Conservation (phyloP, 345 rosid species). For the Leavenworthia alabamica region DNA sequence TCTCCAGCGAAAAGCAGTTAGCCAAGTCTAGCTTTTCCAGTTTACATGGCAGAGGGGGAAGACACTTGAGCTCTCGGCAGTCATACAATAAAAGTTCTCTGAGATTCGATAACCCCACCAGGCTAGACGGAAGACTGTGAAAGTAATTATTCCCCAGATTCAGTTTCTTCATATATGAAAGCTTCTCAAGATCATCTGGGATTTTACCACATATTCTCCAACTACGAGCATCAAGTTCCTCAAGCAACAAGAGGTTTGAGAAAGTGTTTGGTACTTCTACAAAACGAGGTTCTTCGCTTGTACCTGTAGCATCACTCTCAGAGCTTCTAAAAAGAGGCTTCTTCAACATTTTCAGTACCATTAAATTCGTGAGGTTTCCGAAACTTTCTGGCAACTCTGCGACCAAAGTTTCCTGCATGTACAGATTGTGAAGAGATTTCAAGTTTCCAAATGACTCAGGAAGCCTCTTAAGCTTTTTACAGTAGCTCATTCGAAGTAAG, state of each 20-base stretch:
- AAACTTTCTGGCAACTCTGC: constrained; percentile 19
- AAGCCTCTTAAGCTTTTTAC: constrained; percentile 20
- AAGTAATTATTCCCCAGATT: constrained; percentile 20
- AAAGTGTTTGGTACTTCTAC: constrained; percentile 13
- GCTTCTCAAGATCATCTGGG: constrained; percentile 17
- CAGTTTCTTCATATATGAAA: background rate
- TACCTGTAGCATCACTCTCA: background rate
- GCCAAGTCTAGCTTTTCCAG: constrained; percentile 18
- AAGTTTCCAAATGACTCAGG: constrained; percentile 26
- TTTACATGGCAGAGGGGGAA: constrained; percentile 19
- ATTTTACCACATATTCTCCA: constrained; percentile 21
- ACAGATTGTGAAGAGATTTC: constrained; percentile 14
- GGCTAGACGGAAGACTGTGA: constrained; percentile 19
- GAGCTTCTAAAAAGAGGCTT: constrained; percentile 22
- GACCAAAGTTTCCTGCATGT: constrained; percentile 4
- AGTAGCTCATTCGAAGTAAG: background rate
- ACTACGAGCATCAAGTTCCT: constrained; percentile 27
- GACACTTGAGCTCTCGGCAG: constrained; percentile 28
- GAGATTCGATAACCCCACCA: constrained; percentile 13
- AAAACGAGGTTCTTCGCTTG: background rate
- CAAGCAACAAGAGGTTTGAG: constrained; percentile 22
- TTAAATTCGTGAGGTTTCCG: constrained; percentile 27
- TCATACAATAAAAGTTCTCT: constrained; percentile 14
- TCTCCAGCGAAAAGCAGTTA: constrained; percentile 27
- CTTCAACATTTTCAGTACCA: constrained; percentile 20